phyloP scores from a whole-genome alignment of 1,139 yeast species.

The Starmera stellimalicola region DNA sequence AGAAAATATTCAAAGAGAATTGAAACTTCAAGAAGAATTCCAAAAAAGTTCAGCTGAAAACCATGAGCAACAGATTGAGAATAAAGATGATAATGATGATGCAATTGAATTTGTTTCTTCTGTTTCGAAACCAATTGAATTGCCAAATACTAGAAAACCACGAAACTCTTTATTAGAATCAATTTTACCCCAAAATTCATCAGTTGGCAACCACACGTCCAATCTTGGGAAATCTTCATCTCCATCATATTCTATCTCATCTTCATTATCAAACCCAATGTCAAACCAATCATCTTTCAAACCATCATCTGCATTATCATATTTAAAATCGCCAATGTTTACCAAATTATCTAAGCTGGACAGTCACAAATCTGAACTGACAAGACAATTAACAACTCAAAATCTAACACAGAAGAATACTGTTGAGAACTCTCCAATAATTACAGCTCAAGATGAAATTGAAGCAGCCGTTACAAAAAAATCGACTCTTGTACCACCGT shows the following conservation, averaged over 20 bases:
- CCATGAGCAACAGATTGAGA: constrained; percentile 5
- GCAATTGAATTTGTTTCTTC: constrained; percentile 7
- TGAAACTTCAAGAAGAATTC: neutral
- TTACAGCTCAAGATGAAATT: neutral
- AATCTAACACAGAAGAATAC: constrained; percentile 1
- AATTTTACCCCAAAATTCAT: constrained; percentile 6
- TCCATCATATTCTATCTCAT: constrained; percentile 17
- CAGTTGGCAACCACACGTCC: constrained; percentile 13
- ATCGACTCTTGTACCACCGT: constrained; percentile 30
- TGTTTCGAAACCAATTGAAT: constrained; percentile 5
- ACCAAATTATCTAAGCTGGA: constrained; percentile 12
- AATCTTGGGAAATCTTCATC: constrained; percentile 14
- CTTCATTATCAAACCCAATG: constrained; percentile 14
- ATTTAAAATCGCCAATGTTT: constrained; percentile 9
- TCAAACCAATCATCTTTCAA: constrained; percentile 6
- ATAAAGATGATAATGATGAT: constrained; percentile 9
- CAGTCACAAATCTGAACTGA: constrained; percentile 14
- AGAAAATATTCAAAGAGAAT: neutral
- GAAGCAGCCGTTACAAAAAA: constrained; percentile 2
- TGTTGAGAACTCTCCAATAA: neutral
- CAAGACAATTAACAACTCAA: constrained; percentile 16
- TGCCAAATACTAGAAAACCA: constrained; percentile 2
- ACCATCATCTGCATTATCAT: constrained; percentile 7
- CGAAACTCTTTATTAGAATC: constrained; percentile 13
- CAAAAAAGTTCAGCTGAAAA: constrained; percentile 1